Evolutionary conservation across 1,284 basidiomycete genomes (phyloP).

Genomic region (Phylloboletellus chloephorus): DNA sequence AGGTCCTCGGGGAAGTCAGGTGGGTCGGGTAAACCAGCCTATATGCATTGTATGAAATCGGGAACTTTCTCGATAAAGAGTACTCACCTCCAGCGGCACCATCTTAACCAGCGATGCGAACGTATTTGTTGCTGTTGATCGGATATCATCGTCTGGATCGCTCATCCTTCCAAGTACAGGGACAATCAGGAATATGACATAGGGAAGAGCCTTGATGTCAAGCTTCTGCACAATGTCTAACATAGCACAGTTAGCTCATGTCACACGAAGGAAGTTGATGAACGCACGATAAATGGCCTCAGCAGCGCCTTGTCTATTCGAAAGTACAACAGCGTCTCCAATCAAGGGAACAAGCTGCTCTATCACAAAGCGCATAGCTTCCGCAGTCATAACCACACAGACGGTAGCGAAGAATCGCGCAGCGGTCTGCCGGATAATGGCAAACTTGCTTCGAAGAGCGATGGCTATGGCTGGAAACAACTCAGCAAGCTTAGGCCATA

Average conservation of each 20-base stretch:
- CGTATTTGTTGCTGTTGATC: conserved; percentile 91
- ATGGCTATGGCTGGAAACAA: conserved; percentile 75
- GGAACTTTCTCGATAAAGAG: neutral
- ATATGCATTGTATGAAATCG: conserved; percentile 26
- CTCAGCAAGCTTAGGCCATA: conserved; percentile 66
- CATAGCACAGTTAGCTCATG: conserved; percentile 10
- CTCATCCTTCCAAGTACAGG: conserved; percentile 98
- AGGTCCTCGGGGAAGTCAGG: conserved; percentile 88
- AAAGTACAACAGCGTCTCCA: conserved; percentile 72
- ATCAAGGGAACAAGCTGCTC: conserved; percentile 83
- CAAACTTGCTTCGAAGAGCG: conserved; percentile 78
- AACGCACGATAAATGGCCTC: conserved; percentile 87
- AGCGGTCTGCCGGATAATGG: conserved; percentile 85
- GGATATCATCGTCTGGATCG: conserved; percentile 86
- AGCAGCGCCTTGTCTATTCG: conserved; percentile 84
- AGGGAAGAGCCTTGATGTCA: conserved; percentile 93
- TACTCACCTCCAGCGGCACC: conserved; percentile 87
- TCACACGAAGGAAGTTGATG: conserved; percentile 1
- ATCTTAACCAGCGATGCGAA: conserved; percentile 99
- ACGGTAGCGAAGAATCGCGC: conserved; percentile 85
- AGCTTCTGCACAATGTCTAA: conserved; percentile 87
- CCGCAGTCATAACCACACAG: conserved; percentile 78
- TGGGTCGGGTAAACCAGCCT: conserved; percentile 95
- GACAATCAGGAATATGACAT: conserved; percentile 96
- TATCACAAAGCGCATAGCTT: conserved; percentile 86